Evolutionary conservation across 1,284 basidiomycete genomes (phyloP), one percentile per base, ranked within the genome.

Genomic region (Rhodotorula mucilaginosa): DNA sequence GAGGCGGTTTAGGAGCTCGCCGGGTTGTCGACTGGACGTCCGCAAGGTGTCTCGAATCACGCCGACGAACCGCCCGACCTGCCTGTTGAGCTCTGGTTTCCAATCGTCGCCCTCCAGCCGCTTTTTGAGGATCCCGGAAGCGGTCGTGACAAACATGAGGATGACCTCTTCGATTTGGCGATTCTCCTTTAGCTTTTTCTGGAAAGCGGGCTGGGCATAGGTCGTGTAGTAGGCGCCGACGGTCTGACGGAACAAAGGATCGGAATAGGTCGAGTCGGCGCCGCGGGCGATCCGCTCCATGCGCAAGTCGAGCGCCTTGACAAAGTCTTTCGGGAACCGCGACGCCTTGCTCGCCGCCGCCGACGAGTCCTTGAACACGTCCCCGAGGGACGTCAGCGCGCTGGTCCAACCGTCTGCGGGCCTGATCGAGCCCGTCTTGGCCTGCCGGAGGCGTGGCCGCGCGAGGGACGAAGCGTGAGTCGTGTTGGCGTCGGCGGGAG

Each of bases 141-240:
- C 91, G 58, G 93, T 89, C 3, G 94, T 92, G 21, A 95, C 94
- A 79, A 97, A 98, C 85, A 91, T 90, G 64, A 99, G 85, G 73
- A 99, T 96, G 70, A 99, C 88, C 76, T 97, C 94, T 82, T 99
- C 97, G 65, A 98, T 91, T 83, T 96, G 97, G 61, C 97, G 86
- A 79, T 93, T 95, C 81, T 97, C 94, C 81, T 93, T 93, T 87
- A 98, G 89, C 79, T 94, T 91, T 57, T 88, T 86, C 73, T 90
- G 88, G 83, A 95, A 95, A 47, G 84, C 85, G 62, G 91, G 89
- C 71, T 92, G 88, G 79, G 89, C 89, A 81, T 73, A 78, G 26
- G 73, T 77, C 8, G 90, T 90, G 81, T 94, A 97, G 81, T 96
- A 97, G 46, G 90, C 88, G 63, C 90, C 93, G 84, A 94, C 90